A percentile compares a stretch with the other conserved stretches of the same genome.
Conservation (phyloP, 169 alveolate species). For the Cyclospora cayetanensis region DNA sequence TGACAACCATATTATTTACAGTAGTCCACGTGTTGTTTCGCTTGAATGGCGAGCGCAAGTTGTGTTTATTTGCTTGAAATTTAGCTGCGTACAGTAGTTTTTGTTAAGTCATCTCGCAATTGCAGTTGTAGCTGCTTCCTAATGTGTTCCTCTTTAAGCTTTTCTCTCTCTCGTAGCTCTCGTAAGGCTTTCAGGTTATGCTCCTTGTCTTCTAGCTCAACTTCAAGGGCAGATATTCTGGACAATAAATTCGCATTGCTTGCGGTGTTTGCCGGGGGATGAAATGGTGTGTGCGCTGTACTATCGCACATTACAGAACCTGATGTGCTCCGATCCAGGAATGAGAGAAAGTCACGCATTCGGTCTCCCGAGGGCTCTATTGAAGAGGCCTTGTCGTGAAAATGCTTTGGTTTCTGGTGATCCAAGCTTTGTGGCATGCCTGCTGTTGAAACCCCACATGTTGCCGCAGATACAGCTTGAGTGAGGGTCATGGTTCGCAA, state of each 20-base stretch:
- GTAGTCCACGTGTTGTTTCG: no score
- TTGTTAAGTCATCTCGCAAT: constrained; percentile 12
- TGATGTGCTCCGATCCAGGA: constrained; percentile 30
- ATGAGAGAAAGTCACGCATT: constrained; percentile 34
- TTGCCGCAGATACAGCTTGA: constrained; percentile 37
- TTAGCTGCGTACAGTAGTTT: background rate
- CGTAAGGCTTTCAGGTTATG: constrained; percentile 52
- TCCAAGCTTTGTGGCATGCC: constrained; percentile 18
- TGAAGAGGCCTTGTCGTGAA: background rate
- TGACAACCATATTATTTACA: background rate
- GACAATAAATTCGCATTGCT: constrained; percentile 10
- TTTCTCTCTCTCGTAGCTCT: constrained; percentile 54
- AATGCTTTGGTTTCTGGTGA: background rate
- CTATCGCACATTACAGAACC: background rate
- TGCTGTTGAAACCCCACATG: constrained; percentile 46
- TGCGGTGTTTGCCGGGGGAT: background rate
- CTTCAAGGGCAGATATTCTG: constrained; percentile 58
- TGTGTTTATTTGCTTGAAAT: background rate
- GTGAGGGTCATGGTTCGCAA: constrained; percentile 9
- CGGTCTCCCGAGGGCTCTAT: constrained; percentile 10
- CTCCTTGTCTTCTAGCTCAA: constrained; percentile 61
- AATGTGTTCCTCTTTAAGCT: background rate
- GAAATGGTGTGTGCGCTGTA: background rate
- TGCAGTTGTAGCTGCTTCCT: constrained; percentile 10
- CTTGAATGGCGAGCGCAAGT: background rate